A percentile compares a stretch with the other conserved stretches of the same genome.
Conservation (phyloP, 2,329 filamentous ascomycete genomes). For the Sphaceloma murrayae region DNA sequence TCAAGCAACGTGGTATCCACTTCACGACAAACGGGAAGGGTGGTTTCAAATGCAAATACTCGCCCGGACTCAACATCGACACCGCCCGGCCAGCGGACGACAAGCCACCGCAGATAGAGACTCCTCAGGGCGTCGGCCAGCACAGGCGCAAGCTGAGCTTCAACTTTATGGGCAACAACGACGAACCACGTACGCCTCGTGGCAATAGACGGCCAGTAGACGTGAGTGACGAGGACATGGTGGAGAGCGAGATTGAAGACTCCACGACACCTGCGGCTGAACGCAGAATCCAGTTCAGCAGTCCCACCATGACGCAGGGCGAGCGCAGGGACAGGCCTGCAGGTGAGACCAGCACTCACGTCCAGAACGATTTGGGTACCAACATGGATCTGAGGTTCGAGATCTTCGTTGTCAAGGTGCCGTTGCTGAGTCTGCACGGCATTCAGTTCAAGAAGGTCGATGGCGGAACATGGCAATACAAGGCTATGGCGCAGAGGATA, state of each 20-base stretch:
- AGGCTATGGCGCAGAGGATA: slow-evolving; percentile 95
- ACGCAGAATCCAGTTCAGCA: slow-evolving; percentile 10
- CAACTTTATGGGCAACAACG: slow-evolving; percentile 55
- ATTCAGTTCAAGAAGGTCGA: slow-evolving; percentile 97
- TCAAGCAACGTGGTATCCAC: slow-evolving; percentile 80
- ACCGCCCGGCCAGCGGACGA: slow-evolving; percentile 29
- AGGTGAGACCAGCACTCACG: slow-evolving; percentile 84
- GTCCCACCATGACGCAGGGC: slow-evolving; percentile 29
- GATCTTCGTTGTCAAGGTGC: slow-evolving; percentile 95
- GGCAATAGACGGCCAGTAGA: slow-evolving; percentile 42
- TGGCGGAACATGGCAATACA: slow-evolving; percentile 96
- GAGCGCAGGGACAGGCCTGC: slow-evolving; percentile 44
- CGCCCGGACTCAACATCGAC: slow-evolving; percentile 79
- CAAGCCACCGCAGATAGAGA: slow-evolving; percentile 26
- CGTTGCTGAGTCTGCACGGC: slow-evolving; percentile 80
- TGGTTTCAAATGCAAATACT: slow-evolving; percentile 81
- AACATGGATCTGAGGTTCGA: slow-evolving; percentile 84
- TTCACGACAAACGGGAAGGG: slow-evolving; percentile 78
- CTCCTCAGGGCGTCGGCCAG: slow-evolving; percentile 41
- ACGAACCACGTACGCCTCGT: slow-evolving; percentile 44
- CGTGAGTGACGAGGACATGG: slow-evolving; percentile 75
- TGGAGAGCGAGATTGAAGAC: slow-evolving; percentile 41
- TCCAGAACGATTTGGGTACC: slow-evolving; percentile 78
- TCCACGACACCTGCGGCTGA: slow-evolving; percentile 21
- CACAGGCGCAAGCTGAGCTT: slow-evolving; percentile 79